Percentiles rank a stretch among this genome's conserved stretches.
phyloP scores from a whole-genome alignment of 257 asterid species.

The Rubia yunnanensis region DNA sequence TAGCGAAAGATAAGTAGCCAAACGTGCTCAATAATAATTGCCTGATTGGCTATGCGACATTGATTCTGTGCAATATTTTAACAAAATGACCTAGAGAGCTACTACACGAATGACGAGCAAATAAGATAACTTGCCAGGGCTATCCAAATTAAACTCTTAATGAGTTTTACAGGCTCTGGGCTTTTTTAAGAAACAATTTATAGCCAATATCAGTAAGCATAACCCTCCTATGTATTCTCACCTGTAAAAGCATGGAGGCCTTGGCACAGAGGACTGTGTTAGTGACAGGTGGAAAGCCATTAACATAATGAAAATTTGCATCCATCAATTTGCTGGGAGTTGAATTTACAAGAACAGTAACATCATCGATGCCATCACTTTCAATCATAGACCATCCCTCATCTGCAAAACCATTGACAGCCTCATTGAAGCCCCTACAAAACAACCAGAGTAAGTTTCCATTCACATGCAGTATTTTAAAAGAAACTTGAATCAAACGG shows the following conservation, averaged over 20 bases:
- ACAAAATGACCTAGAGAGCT: background rate
- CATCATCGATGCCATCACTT: slow-evolving; percentile 90
- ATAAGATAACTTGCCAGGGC: background rate
- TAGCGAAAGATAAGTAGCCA: background rate
- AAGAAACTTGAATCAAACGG: background rate
- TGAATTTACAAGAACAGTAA: slow-evolving; percentile 76
- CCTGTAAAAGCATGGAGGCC: slow-evolving; percentile 95
- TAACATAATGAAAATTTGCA: slow-evolving; percentile 46
- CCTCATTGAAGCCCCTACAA: slow-evolving; percentile 92
- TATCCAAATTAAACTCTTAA: background rate
- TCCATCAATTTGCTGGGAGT: slow-evolving; percentile 78
- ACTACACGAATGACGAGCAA: background rate
- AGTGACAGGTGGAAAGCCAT: slow-evolving; percentile 69
- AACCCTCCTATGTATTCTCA: slow-evolving; percentile 13
- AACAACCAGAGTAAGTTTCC: slow-evolving; percentile 1
- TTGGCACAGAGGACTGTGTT: slow-evolving; percentile 80
- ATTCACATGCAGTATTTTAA: slow-evolving; percentile 6
- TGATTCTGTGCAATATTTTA: background rate
- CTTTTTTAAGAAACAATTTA: background rate
- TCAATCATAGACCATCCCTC: slow-evolving; percentile 92
- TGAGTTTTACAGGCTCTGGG: background rate
- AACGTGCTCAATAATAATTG: background rate
- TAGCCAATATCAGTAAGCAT: background rate
- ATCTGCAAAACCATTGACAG: slow-evolving; percentile 87
- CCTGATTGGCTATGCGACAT: background rate